Evolutionary conservation across 2,329 filamentous ascomycete genomes (phyloP).

Genomic region (Trichoderma afroharzianum): DNA sequence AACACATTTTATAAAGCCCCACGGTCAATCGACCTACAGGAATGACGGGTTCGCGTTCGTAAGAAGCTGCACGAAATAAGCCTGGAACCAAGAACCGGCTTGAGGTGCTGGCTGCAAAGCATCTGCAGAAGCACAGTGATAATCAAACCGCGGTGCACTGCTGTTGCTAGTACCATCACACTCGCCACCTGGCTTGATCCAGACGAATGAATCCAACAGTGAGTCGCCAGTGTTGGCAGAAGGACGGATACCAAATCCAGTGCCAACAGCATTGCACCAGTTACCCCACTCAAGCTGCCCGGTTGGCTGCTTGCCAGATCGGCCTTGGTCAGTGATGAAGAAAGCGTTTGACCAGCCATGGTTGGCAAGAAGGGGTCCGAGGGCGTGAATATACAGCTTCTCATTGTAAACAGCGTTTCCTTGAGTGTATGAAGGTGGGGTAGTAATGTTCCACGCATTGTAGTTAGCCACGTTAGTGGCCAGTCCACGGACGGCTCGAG

Average conservation of each 20-base stretch:
- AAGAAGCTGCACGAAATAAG: slow-evolving; percentile 8
- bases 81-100: slow-evolving; percentile 9
- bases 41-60: slow-evolving; percentile 8
- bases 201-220: not conserved
- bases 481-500: not conserved
- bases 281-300: not conserved
- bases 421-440: not conserved
- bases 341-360: not conserved
- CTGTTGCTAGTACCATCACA: slow-evolving; percentile 7
- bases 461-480: slow-evolving; percentile 9
- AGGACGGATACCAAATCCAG: slow-evolving; percentile 2
- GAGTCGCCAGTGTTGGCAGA: not conserved
- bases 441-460: not conserved
- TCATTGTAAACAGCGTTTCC: slow-evolving; percentile 2
- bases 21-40: not conserved
- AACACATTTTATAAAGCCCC: not conserved
- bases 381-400: not conserved
- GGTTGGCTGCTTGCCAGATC: slow-evolving; percentile 2
- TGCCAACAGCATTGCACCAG: slow-evolving; percentile 3
- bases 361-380: not conserved
- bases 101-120: slow-evolving; percentile 3
- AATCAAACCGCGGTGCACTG: not conserved
- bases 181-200: slow-evolving; percentile 3
- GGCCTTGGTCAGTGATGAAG: slow-evolving; percentile 7
- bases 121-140: not conserved